phyloP scores from a whole-genome alignment of 768 basidiomycete genomes.

The Suillus sp. region DNA sequence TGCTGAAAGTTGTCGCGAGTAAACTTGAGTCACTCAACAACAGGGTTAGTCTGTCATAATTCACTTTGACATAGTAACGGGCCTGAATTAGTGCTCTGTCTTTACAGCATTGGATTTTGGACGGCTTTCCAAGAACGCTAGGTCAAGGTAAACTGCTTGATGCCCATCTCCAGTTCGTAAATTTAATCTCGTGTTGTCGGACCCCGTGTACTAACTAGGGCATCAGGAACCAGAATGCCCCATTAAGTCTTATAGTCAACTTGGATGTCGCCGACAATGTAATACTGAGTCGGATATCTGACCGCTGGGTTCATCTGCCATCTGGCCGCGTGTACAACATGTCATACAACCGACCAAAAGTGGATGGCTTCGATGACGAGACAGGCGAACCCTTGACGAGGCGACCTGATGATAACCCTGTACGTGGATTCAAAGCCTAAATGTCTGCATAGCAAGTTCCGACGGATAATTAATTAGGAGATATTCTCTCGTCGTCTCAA shows the following conservation, averaged over 20 bases:
- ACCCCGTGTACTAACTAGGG: neutral
- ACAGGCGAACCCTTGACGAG: conserved; percentile 89
- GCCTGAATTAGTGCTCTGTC: neutral
- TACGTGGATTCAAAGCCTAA: conserved; percentile 40
- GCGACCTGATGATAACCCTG: conserved; percentile 88
- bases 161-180: conserved; percentile 64
- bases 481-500: conserved; percentile 74
- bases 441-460: conserved; percentile 6
- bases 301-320: conserved; percentile 86
- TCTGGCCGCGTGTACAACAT: conserved; percentile 91
- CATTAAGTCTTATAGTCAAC: conserved; percentile 82
- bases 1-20: conserved; percentile 74
- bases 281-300: conserved; percentile 83
- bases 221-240: conserved; percentile 57
- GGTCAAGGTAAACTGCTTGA: conserved; percentile 83
- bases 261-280: conserved; percentile 87
- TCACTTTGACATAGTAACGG: neutral
- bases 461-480: conserved; percentile 49
- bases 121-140: conserved; percentile 90
- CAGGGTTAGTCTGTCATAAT: conserved; percentile 47
- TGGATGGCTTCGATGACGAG: conserved; percentile 78
- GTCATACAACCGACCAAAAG: conserved; percentile 82
- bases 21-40: conserved; percentile 68
- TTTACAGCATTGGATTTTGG: conserved; percentile 83
- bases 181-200: neutral